A percentile compares a stretch with the other conserved stretches of the same genome.
These are phyloP conservation scores for Boechera retrofracta DNA, from an alignment of 345 rosid genomes.

Conservation along the genomic window DNA sequence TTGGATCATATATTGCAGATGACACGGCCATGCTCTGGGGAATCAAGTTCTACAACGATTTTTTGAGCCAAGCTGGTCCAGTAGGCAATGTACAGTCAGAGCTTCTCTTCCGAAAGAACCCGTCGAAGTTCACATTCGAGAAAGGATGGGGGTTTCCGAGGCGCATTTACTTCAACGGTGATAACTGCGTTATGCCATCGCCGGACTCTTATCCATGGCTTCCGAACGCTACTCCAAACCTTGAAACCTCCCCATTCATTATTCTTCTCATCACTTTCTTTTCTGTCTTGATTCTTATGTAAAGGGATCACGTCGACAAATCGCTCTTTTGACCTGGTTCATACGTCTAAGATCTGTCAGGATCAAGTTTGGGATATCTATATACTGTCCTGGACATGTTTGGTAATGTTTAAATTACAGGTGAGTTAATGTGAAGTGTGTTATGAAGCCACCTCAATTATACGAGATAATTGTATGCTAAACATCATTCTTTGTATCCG, in stretches of 20 bases:
- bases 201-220: conserved; percentile 85
- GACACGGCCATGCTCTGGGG: conserved; percentile 91
- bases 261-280: conserved; percentile 42
- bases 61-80: conserved; percentile 80
- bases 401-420: conserved; percentile 5
- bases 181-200: conserved; percentile 87
- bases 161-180: conserved; percentile 89
- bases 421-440: conserved; percentile 22
- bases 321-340: not conserved
- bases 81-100: conserved; percentile 88
- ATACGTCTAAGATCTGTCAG: conserved; percentile 1
- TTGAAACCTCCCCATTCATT: conserved; percentile 33
- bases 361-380: conserved; percentile 1
- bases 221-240: conserved; percentile 62
- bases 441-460: not conserved
- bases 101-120: conserved; percentile 76
- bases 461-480: conserved; percentile 5
- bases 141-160: conserved; percentile 97
- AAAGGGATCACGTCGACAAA: conserved; percentile 27
- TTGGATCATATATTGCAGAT: conserved; percentile 50
- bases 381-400: not conserved
- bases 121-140: conserved; percentile 63
- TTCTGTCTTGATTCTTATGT: conserved; percentile 52
- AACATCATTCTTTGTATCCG: not conserved
- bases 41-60: conserved; percentile 73